These are phyloP conservation scores for Podospora fimiseda DNA, from an alignment of 495 filamentous ascomycete genomes.

Conservation along the genomic window DNA sequence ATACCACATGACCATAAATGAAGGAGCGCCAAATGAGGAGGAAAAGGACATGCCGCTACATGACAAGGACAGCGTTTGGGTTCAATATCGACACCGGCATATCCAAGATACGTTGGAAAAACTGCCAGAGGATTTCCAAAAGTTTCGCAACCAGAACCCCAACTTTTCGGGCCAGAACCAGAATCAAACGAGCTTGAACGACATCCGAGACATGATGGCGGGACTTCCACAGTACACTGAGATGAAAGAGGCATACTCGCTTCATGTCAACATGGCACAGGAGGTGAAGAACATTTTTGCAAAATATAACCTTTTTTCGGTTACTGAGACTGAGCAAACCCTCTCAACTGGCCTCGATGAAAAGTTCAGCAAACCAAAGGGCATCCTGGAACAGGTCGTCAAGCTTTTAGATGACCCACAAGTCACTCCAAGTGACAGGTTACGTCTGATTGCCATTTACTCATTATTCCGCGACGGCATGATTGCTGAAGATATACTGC, in stretches of 20 bases:
- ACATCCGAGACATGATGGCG: constrained; percentile 94
- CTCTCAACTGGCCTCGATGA: constrained; percentile 91
- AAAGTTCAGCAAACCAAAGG: constrained; percentile 84
- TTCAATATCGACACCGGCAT: constrained; percentile 84
- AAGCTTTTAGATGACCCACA: constrained; percentile 76
- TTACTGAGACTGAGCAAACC: constrained; percentile 77
- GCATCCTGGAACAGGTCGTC: constrained; percentile 76
- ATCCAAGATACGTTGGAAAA: constrained; percentile 98
- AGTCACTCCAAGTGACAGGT: constrained; percentile 61
- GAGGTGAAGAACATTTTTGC: constrained; percentile 94
- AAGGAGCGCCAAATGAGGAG: constrained; percentile 58
- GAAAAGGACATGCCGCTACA: constrained; percentile 84
- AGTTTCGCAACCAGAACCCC: constrained; percentile 86
- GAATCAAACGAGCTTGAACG: constrained; percentile 70
- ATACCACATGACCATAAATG: constrained; percentile 71
- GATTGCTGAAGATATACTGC: constrained; percentile 73
- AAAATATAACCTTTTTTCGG: constrained; percentile 71
- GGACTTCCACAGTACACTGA: constrained; percentile 90
- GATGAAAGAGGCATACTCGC: constrained; percentile 88
- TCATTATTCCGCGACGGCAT: constrained; percentile 84
- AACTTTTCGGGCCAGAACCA: constrained; percentile 73
- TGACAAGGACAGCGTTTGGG: constrained; percentile 89
- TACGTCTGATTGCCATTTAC: constrained; percentile 80
- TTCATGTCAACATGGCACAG: constrained; percentile 96
- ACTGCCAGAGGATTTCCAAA: constrained; percentile 84